A percentile compares a stretch with the other conserved stretches of the same genome.
phyloP scores from a whole-genome alignment of 495 filamentous ascomycete species.

The Penicilliopsis zonata region DNA sequence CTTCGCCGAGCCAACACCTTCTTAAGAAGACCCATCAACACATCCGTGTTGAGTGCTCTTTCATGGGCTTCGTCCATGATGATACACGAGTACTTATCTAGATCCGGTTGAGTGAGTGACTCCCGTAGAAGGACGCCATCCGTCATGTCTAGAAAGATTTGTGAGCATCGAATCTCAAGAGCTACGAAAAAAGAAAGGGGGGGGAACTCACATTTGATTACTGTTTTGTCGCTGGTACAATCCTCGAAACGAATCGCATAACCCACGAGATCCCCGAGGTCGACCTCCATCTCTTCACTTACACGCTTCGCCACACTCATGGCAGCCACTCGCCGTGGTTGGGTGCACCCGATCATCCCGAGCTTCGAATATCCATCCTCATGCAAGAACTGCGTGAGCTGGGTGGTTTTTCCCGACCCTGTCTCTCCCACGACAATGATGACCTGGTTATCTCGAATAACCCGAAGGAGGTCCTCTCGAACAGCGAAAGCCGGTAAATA shows the following conservation, averaged over 20 bases:
- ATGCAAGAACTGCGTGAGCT: conserved; percentile 88
- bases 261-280: conserved; percentile 75
- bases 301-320: conserved; percentile 99
- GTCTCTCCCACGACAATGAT: conserved; percentile 95
- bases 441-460: conserved; percentile 95
- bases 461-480: conserved; percentile 83
- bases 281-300: conserved; percentile 98
- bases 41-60: conserved; percentile 90
- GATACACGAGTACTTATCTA: conserved; percentile 95
- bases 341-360: conserved; percentile 91
- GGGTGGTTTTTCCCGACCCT: conserved; percentile 92
- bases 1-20: conserved; percentile 84
- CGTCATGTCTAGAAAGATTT: conserved; percentile 61
- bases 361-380: conserved; percentile 82
- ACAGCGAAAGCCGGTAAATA: conserved; percentile 95
- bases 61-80: conserved; percentile 99
- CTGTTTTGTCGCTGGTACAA: conserved; percentile 86
- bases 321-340: conserved; percentile 87
- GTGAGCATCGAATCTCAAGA: conserved; percentile 9
- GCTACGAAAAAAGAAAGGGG: not conserved
- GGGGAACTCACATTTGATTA: conserved; percentile 67
- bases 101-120: conserved; percentile 78
- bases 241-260: conserved; percentile 99
- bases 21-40: conserved; percentile 94
- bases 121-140: conserved; percentile 94